phyloP scores from a whole-genome alignment of 2,329 filamentous ascomycete genomes.

The Pseudocercospora fuligena region DNA sequence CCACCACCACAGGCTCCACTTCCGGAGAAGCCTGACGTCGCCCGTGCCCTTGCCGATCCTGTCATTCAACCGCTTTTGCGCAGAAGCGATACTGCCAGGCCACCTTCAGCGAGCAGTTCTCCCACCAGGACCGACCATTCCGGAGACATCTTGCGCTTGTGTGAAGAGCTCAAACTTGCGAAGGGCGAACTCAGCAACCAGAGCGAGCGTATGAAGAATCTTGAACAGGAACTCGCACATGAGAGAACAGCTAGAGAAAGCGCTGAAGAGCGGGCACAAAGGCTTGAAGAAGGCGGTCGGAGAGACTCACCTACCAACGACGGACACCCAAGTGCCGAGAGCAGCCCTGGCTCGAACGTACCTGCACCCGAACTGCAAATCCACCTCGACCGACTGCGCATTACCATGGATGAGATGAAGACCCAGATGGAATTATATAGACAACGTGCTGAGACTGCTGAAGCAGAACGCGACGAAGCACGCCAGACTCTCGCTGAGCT shows the following conservation, averaged over 20 bases:
- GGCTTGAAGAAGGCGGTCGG: conserved; percentile 66
- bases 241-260: conserved; percentile 81
- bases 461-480: conserved; percentile 73
- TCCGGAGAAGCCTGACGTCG: conserved; percentile 85
- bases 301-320: conserved; percentile 38
- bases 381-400: conserved; percentile 75
- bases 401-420: conserved; percentile 80
- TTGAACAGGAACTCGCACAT: conserved; percentile 77
- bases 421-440: conserved; percentile 79
- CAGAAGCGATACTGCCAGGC: conserved; percentile 74
- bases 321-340: conserved; percentile 23
- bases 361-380: conserved; percentile 61
- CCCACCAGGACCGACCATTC: conserved; percentile 64
- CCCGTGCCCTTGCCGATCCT: conserved; percentile 52
- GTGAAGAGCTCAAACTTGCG: conserved; percentile 80
- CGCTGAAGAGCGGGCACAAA: conserved; percentile 80
- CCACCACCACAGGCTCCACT: conserved; percentile 91
- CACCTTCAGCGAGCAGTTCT: conserved; percentile 60
- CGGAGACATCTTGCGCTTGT: conserved; percentile 80
- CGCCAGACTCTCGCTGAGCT: conserved; percentile 82
- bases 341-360: conserved; percentile 20
- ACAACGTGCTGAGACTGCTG: conserved; percentile 75
- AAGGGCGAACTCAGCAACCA: conserved; percentile 89
- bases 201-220: conserved; percentile 74
- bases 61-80: conserved; percentile 68